Base-by-base conservation (phyloP, 2,329 filamentous ascomycete species). In the Dactylellina leptospora region DNA sequence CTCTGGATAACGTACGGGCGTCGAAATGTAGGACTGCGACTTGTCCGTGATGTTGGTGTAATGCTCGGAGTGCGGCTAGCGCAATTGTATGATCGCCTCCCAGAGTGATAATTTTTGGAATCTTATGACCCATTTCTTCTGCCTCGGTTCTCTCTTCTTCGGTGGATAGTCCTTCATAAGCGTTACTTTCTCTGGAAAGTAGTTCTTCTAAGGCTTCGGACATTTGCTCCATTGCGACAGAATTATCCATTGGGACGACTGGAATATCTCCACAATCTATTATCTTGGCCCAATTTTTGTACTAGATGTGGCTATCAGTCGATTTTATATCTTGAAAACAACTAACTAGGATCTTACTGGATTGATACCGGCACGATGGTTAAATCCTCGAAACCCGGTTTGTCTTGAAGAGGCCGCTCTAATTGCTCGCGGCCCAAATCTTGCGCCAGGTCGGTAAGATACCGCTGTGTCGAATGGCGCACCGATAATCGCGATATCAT, bases 201-300 rank as follows among this genome's bases (percentile, higher is more conserved):
- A 96, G 86, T 80, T 93, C 89, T 4, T 84, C 82, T 79, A 91
- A 92, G 0, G 90, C 92, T 77, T 89, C 86, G 28, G 86, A 90
- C 92, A 96, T 96, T 80, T 96, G 93, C 45, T 84, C 83, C 59
- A 93, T 82, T 0, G 93, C 93, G 13, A 96, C 83, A 0, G 83
- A 86, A 79, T 96, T 96, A 81, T 96, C 92, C 76, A 96, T 89
- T 0, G 92, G 92, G 0, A 89, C 91, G 75, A 96, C 84, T 25
- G 93, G 92, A 62, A 96, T 92, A 78, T 96, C 93, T 48, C 93
- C 93, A 79, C 93, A 97, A 82, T 97, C 93, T 54, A 93, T 83
- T 69, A 96, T 86, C 38, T 82, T 87, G 0, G 90, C 90, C 89
- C 90, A 93, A 60, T 85, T 89, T 40, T 83, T 82, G 81, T 95